phyloP scores from a whole-genome alignment of 768 basidiomycete genomes.

The Calocybe gangraenosa region DNA sequence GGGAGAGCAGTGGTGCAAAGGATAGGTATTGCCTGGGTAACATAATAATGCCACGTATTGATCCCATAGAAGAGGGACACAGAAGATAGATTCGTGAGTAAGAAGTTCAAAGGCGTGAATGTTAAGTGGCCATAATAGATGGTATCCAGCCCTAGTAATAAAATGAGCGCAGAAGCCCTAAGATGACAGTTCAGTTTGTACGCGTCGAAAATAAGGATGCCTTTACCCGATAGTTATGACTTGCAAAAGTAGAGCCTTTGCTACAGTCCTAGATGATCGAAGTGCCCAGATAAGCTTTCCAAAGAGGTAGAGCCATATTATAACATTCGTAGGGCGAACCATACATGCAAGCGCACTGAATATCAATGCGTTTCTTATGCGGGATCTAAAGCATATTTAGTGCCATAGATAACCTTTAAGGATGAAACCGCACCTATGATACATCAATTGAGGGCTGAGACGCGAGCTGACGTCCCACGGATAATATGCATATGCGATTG shows the following conservation, averaged over 20 bases:
- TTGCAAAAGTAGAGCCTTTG: slow-evolving; percentile 34
- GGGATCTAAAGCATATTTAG: slow-evolving; percentile 21
- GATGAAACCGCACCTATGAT: slow-evolving; percentile 29
- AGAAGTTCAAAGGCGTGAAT: slow-evolving; percentile 79
- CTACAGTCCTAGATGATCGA: slow-evolving; percentile 27
- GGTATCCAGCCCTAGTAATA: slow-evolving; percentile 56
- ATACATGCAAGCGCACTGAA: slow-evolving; percentile 78
- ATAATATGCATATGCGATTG: slow-evolving; percentile 71
- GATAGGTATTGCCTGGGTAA: slow-evolving; percentile 82
- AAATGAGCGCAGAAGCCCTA: slow-evolving; percentile 22
- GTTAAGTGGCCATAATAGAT: slow-evolving; percentile 62
- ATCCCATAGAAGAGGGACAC: slow-evolving; percentile 92
- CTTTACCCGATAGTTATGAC: slow-evolving; percentile 41
- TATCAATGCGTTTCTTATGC: slow-evolving; percentile 32
- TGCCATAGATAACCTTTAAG: neutral
- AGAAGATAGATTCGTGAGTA: slow-evolving; percentile 75
- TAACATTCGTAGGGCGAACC: slow-evolving; percentile 82
- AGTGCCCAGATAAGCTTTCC: slow-evolving; percentile 51
- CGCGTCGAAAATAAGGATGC: neutral
- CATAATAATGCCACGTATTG: slow-evolving; percentile 85
- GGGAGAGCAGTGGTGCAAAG: slow-evolving; percentile 72
- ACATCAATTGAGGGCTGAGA: slow-evolving; percentile 33
- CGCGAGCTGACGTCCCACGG: slow-evolving; percentile 56
- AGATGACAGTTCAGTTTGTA: slow-evolving; percentile 1
- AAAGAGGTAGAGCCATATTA: slow-evolving; percentile 81